These are phyloP conservation scores for Agaricales sp. DNA, from an alignment of 1,284 basidiomycete species.

Conservation along the genomic window DNA sequence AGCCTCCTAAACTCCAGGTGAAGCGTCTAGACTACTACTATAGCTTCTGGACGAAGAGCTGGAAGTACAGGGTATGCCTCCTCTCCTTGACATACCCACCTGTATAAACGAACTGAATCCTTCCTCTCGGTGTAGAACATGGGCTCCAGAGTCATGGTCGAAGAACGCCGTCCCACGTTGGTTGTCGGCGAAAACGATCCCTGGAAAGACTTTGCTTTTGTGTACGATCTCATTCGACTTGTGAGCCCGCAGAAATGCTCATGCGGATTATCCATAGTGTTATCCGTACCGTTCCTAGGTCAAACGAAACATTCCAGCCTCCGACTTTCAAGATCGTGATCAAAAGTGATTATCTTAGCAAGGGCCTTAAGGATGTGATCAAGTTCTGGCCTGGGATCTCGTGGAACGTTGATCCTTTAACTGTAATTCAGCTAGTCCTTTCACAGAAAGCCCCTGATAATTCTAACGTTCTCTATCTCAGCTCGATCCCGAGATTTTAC, in stretches of 20 bases:
- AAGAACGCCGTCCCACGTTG: constrained; percentile 26
- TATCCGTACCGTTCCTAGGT: constrained; percentile 33
- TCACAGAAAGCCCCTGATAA: neutral
- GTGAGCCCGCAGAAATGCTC: neutral
- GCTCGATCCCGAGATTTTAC: constrained; percentile 44
- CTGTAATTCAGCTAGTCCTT: constrained; percentile 20
- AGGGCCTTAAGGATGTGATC: constrained; percentile 44
- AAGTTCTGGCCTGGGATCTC: constrained; percentile 41
- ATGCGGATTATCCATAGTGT: constrained; percentile 20
- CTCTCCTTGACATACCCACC: neutral
- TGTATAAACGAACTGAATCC: neutral
- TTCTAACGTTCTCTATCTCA: constrained; percentile 12
- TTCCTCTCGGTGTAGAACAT: constrained; percentile 27
- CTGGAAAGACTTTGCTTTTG: constrained; percentile 45
- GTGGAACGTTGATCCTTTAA: constrained; percentile 42
- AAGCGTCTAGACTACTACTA: constrained; percentile 49
- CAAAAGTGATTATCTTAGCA: constrained; percentile 44
- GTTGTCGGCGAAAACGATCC: constrained; percentile 30
- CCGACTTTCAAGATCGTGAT: constrained; percentile 39
- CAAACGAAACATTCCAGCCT: constrained; percentile 20
- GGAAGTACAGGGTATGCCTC: constrained; percentile 39
- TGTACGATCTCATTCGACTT: constrained; percentile 20
- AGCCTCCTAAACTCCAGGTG: constrained; percentile 37
- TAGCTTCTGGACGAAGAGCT: constrained; percentile 39
- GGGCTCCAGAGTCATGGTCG: constrained; percentile 35